Evolutionary conservation across 2,329 filamentous ascomycete species (phyloP).

Genomic region (Beauveria pseudobassiana): DNA sequence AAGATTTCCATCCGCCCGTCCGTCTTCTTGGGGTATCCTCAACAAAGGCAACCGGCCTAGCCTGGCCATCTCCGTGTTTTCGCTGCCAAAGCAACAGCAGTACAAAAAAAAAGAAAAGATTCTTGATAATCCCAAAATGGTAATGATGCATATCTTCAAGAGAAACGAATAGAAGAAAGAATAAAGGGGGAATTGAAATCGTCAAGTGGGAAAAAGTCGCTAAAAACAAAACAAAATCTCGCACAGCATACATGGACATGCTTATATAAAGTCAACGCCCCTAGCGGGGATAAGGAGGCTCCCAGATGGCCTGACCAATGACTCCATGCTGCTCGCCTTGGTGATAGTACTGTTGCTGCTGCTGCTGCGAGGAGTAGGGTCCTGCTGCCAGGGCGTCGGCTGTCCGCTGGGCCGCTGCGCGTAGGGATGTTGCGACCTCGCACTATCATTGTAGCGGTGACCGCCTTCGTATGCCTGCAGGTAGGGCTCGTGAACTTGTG

Average conservation of each 20-base stretch:
- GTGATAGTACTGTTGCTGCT: neutral
- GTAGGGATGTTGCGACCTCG: neutral
- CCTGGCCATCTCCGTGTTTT: too few species aligned
- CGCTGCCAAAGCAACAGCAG: too few species aligned
- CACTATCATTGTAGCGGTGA: neutral
- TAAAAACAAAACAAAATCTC: neutral
- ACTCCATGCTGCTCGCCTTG: slow-evolving; percentile 9
- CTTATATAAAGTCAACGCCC: neutral
- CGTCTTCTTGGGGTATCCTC: too few species aligned
- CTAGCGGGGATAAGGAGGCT: slow-evolving; percentile 6
- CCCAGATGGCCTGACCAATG: slow-evolving; percentile 11
- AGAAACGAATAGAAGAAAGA: too few species aligned
- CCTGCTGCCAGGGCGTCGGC: neutral
- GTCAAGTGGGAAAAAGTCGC: neutral
- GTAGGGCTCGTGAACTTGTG: slow-evolving; percentile 7
- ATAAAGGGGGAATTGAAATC: too few species aligned
- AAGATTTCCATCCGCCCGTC: too few species aligned
- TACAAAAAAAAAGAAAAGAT: too few species aligned
- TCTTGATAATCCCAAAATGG: too few species aligned
- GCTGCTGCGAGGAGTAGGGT: slow-evolving; percentile 2
- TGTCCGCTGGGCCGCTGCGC: slow-evolving; percentile 2
- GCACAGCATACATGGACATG: neutral
- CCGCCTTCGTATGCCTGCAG: neutral
- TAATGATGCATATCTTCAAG: too few species aligned
- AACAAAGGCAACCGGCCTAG: too few species aligned